A percentile compares a stretch with the other conserved stretches of the same genome.
These are phyloP conservation scores for Taphrina communis DNA, from an alignment of 1,139 yeast genomes.

Conservation along the genomic window DNA sequence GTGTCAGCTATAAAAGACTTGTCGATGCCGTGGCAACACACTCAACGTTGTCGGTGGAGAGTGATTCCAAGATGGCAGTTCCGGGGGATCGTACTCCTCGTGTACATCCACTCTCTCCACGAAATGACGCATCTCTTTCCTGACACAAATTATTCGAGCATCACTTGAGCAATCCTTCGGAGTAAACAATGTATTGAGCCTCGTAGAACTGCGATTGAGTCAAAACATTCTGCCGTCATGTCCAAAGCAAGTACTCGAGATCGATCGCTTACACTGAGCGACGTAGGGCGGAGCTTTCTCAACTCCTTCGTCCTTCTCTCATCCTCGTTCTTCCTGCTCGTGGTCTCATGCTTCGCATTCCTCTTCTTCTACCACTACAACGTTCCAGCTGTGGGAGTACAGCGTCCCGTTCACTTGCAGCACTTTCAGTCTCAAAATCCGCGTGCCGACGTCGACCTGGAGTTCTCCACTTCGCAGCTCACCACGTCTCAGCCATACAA, in stretches of 20 bases:
- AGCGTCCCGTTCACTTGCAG: constrained; percentile 17
- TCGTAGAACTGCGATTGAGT: too few species aligned
- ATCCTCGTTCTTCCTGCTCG: constrained; percentile 23
- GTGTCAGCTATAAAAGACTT: too few species aligned
- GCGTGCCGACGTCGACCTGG: constrained; percentile 18
- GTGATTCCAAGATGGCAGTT: too few species aligned
- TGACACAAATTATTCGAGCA: too few species aligned
- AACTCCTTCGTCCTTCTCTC: constrained; percentile 17
- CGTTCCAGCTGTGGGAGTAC: constrained; percentile 27
- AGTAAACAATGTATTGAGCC: too few species aligned
- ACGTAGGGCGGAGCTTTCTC: constrained; percentile 23
- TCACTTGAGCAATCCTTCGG: too few species aligned
- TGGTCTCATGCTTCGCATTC: constrained; percentile 27
- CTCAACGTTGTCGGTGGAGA: too few species aligned
- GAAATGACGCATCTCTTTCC: constrained; percentile 2
- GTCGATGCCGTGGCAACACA: too few species aligned
- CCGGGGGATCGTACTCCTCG: not conserved
- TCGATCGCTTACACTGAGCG: constrained; percentile 3
- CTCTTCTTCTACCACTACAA: constrained; percentile 30
- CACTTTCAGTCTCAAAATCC: constrained; percentile 12
- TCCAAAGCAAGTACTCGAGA: not conserved
- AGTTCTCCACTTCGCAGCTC: constrained; percentile 9
- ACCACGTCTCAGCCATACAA: constrained; percentile 34
- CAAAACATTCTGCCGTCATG: not conserved
- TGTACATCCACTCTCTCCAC: not conserved